Conservation (phyloP, 2,329 filamentous ascomycete species). For the Parastagonospora avenae region DNA sequence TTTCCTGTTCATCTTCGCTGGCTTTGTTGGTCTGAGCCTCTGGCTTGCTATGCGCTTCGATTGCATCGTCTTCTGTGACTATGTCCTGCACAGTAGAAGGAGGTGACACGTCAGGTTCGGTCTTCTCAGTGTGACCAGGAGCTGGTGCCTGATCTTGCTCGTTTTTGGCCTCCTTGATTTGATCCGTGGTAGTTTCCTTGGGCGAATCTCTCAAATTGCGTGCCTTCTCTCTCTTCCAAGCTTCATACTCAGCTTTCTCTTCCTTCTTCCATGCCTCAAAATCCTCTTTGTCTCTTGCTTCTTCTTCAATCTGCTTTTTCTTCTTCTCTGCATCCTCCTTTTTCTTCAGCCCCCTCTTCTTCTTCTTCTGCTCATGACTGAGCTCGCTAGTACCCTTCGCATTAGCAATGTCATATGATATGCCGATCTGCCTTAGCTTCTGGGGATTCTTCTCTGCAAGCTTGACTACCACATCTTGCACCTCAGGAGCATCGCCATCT, state of each 20-base stretch:
- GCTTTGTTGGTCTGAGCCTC: background rate
- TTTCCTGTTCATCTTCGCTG: background rate
- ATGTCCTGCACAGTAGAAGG: background rate
- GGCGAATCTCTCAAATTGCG: constrained; percentile 8
- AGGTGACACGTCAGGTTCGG: background rate
- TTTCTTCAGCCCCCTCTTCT: constrained; percentile 45
- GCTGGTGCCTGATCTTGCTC: background rate
- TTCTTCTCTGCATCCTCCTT: constrained; percentile 41
- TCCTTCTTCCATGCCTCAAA: constrained; percentile 44
- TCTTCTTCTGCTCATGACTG: constrained; percentile 54
- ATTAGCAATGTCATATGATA: constrained; percentile 72
- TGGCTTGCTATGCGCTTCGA: background rate
- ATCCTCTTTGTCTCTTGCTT: constrained; percentile 38
- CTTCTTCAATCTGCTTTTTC: constrained; percentile 32
- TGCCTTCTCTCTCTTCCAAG: constrained; percentile 27
- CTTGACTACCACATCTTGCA: constrained; percentile 66
- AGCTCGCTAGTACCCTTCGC: constrained; percentile 63
- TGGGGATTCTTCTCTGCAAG: constrained; percentile 47
- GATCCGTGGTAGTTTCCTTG: constrained; percentile 8
- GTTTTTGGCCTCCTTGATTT: background rate
- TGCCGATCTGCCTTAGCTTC: constrained; percentile 66
- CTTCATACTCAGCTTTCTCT: constrained; percentile 28
- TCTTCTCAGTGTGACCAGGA: background rate
- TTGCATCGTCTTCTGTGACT: constrained; percentile 3
- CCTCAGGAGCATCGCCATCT: constrained; percentile 52